Evolutionary conservation across 1,284 basidiomycete species (phyloP).

Genomic region (Neolentinus lepideus): DNA sequence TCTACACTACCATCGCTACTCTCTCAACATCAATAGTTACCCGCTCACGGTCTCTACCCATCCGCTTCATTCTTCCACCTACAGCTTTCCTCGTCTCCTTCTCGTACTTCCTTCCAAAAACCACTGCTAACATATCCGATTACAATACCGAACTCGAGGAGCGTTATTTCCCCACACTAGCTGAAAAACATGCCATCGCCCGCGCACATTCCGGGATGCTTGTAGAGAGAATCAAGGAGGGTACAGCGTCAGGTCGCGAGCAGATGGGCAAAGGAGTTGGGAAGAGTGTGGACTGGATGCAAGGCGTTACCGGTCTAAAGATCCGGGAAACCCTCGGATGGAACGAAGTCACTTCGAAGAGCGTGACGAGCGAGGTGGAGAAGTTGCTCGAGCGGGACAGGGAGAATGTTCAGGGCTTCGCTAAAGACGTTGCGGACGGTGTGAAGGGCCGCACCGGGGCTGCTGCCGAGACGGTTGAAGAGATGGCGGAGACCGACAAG

Average conservation of each 20-base stretch:
- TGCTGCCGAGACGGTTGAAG: background rate
- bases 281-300: conserved; percentile 47
- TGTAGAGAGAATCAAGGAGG: conserved; percentile 24
- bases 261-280: conserved; percentile 40
- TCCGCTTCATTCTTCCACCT: conserved; percentile 68
- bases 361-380: conserved; percentile 4
- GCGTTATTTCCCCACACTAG: conserved; percentile 56
- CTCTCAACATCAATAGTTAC: conserved; percentile 83
- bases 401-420: conserved; percentile 6
- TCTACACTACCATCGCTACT: conserved; percentile 85
- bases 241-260: conserved; percentile 20
- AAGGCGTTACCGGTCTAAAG: conserved; percentile 68
- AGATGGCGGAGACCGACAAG: conserved; percentile 2
- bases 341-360: conserved; percentile 10
- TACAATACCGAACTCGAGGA: conserved; percentile 73
- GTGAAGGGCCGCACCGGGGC: background rate
- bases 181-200: conserved; percentile 62
- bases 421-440: conserved; percentile 1
- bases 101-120: conserved; percentile 77
- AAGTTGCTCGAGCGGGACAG: conserved; percentile 5
- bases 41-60: conserved; percentile 63
- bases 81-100: conserved; percentile 57
- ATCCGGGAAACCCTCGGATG: conserved; percentile 54
- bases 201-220: conserved; percentile 57
- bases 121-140: conserved; percentile 57